Base-by-base conservation (phyloP, 2,329 filamentous ascomycete genomes). In the Aspergillus sp. region DNA sequence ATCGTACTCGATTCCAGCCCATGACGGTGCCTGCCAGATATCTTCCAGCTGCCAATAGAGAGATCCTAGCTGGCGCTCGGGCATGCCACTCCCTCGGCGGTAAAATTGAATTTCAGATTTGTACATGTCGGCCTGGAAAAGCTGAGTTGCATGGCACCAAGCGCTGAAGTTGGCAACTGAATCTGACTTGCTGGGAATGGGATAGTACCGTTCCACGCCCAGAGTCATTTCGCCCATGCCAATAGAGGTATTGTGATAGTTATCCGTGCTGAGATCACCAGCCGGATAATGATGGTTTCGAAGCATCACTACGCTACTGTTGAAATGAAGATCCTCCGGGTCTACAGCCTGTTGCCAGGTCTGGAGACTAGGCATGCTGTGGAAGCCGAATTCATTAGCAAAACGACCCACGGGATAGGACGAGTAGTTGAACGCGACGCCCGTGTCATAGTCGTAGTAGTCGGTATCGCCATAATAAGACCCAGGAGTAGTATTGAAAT, bases 31-130 rank as follows among this genome's bases (percentile, higher is more conserved):
- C 50, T 81, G 78, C 79, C 79, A 82, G 45, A 81, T 76, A 53
- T 84, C 81, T 51, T 84, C 79, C 1, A 85, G 66, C 54, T 84
- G 81, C 81, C 81, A 85, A 58, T 83, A 83, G 5, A 85, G 57
- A 8, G 71, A 73, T 0, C 80, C 81, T 2, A 83, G 68, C 51
- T 83, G 78, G 0, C 78, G 69, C 47, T 83, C 74, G 0, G 73
- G 75, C 52, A 73, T 55, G 0, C 78, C 81, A 33, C 75, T 79
- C 0, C 81, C 81, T 5, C 76, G 68, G 5, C 81, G 72, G 54
- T 84, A 84, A 61, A 78, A 83, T 42, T 77, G 70, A 11, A 83
- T 83, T 58, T 83, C 72, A 2, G 67, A 72, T 33, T 73, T 75
- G 60, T 83, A 83, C 58, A 77, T 77, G 49, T 83, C 79, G 3